Evolutionary conservation across 352 stramenopile genomes (phyloP).

Genomic region (Phytophthora kernoviae): DNA sequence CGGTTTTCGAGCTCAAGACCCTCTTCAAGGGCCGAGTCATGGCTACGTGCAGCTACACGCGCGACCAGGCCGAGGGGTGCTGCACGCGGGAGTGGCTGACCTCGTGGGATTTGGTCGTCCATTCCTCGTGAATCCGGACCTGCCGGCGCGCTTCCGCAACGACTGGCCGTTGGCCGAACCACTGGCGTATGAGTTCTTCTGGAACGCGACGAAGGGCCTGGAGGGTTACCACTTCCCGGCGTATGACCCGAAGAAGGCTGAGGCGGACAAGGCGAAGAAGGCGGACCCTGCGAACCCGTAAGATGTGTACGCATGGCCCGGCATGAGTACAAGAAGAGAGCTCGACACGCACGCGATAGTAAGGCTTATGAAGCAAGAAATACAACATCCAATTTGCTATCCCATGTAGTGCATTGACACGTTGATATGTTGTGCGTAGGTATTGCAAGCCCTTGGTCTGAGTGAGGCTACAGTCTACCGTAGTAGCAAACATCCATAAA

Average conservation of each 20-base stretch:
- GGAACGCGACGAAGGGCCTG: slow-evolving; percentile 20
- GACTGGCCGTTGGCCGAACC: slow-evolving; percentile 16
- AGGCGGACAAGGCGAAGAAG: not conserved
- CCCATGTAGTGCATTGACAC: too few relatives aligned
- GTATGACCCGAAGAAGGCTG: slow-evolving; percentile 16
- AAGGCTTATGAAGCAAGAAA: too few relatives aligned
- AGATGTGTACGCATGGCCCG: too few relatives aligned
- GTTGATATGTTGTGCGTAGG: too few relatives aligned
- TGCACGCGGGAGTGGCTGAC: slow-evolving; percentile 36
- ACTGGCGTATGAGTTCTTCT: slow-evolving; percentile 23
- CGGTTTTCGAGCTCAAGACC: slow-evolving; percentile 34
- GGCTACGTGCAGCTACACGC: slow-evolving; percentile 39
- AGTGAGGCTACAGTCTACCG: too few relatives aligned
- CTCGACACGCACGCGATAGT: too few relatives aligned
- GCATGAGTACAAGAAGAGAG: too few relatives aligned
- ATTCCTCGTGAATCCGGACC: slow-evolving; percentile 45
- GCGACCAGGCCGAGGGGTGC: slow-evolving; percentile 40
- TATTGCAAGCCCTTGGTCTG: too few relatives aligned
- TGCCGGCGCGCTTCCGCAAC: slow-evolving; percentile 34
- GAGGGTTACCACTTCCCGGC: slow-evolving; percentile 21
- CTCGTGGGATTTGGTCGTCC: slow-evolving; percentile 34
- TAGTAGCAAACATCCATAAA: too few relatives aligned
- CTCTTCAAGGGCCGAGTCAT: slow-evolving; percentile 33
- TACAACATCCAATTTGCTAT: too few relatives aligned
- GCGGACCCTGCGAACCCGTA: slow-evolving; percentile 7